Base-by-base conservation (phyloP, 306 rosid genomes). In the Aeschynomene evenia region DNA sequence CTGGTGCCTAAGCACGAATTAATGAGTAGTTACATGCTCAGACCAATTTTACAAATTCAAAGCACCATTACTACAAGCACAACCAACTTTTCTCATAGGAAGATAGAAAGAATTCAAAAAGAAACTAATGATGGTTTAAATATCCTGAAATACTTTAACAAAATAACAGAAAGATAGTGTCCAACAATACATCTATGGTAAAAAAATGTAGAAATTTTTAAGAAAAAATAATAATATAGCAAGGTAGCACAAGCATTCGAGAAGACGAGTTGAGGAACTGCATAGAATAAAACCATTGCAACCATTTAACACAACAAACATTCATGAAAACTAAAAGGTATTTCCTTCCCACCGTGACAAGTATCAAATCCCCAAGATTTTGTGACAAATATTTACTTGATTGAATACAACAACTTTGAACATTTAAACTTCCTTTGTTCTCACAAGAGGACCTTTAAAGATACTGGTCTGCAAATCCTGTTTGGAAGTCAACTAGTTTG, bases 161-260 rank as follows among this genome's bases (percentile, higher is more conserved):
- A 73, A 37, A 62, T 36, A 52, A 22, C 51, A 36, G 7, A 66
- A 23, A 16, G 39, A 45, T n/a, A 69, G 4, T 33, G 6, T 33
- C 9, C 37, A 33, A 33, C 37, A 33, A 33, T 33, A 33, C 37
- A 33, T 33, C 43, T 37, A 37, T 37, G 11, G 11, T 9, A 9
- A 37, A 37, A 9, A 37, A 10, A 37, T 37, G 43, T 37, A 37
- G 14, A 37, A 37, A 9, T 9, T 9, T 33, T 33, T 33, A 1
- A 1, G 2, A 9, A 10, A 37, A 10, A 37, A 37, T 0, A 34
- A 34, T 34, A 37, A n/a, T 9, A 70, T 10, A 43, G 31, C 46
- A 54, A 16, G 57, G 46, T 66, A 74, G 59, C 24, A 39, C 40
- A 63, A 72, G 64, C 29, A 26, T 26, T 26, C 29, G 29, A 37